Evolutionary conservation across 2,329 filamentous ascomycete genomes (phyloP), one percentile per base, ranked within the genome.

Genomic region (Alternaria novae-zelandiae): DNA sequence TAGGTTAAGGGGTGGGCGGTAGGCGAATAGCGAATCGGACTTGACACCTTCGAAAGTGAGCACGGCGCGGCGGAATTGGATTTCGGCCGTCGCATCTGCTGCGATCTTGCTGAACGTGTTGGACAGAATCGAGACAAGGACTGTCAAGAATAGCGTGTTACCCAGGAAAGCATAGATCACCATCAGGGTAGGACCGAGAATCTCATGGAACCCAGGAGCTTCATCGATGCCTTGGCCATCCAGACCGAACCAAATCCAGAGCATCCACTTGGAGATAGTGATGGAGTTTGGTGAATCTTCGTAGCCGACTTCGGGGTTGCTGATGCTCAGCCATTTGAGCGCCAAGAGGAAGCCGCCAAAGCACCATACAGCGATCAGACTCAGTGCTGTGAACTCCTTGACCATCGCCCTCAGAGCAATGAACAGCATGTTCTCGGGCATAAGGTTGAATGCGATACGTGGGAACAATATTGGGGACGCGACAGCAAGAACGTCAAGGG

Each of bases 211-310:
- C 61, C 92, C 88, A 21, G 86, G 84, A 72, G 86, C 86, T 61
- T 84, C 82, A 65, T 86, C 81, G 36, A 88, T 86, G 2, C 86
- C 85, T 43, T 80, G 91, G 36, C 78, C 93, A 71, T 96, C 93
- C 2, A 96, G 86, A 3, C 93, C 93, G 74, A 96, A 96, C 93
- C 93, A 96, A 67, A 96, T 94, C 86, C 91, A 96, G 2, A 96
- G 86, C 92, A 96, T 95, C 93, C 93, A 96, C 79, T 94, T 94
- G 47, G 89, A 89, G 65, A 96, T 94, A 2, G 90, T 92, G 79
- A 91, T 81, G 5, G 89, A 79, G 55, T 86, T 82, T 57, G 91
- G 88, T 1, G 75, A 70, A 21, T 74, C 67, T 21, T 76, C 72
- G 44, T 71, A 74, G 30, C 74, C 70, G n/a, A 76, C 71, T 3